phyloP scores from a whole-genome alignment of 257 asterid genomes.

The Solanum clarkiae region DNA sequence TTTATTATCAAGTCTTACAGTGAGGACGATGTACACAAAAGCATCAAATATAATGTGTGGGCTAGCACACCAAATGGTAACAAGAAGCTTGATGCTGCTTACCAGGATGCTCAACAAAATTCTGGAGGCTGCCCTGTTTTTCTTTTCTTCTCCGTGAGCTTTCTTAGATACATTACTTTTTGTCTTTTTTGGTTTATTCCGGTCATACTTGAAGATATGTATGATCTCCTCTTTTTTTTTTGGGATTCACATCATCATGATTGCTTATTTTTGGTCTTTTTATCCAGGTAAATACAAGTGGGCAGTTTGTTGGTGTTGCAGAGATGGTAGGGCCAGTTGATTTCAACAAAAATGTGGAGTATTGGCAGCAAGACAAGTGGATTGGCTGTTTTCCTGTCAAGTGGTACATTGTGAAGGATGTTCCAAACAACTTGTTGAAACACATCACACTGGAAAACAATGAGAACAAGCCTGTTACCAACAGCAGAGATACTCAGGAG shows the following conservation, averaged over 20 bases:
- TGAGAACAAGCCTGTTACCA: constrained; percentile 68
- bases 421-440: constrained; percentile 62
- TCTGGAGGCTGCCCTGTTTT: constrained; percentile 49
- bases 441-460: constrained; percentile 64
- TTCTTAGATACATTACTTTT: neutral
- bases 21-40: constrained; percentile 63
- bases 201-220: neutral
- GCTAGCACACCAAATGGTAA: constrained; percentile 80
- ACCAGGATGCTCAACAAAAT: constrained; percentile 38
- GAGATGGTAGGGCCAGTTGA: constrained; percentile 75
- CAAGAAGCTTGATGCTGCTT: constrained; percentile 57
- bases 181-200: neutral
- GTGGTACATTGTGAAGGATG: constrained; percentile 83
- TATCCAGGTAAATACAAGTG: constrained; percentile 61
- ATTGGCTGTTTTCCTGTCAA: constrained; percentile 72
- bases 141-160: constrained; percentile 61
- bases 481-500: constrained; percentile 85
- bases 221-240: neutral
- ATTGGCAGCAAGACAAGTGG: constrained; percentile 93
- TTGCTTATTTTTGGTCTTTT: neutral
- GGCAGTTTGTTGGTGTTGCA: constrained; percentile 75
- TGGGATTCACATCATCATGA: neutral
- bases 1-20: constrained; percentile 59
- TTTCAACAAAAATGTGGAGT: constrained; percentile 58
- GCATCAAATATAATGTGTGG: constrained; percentile 67